Evolutionary conservation across 352 stramenopile species (phyloP), one percentile per base, ranked within the genome.

Genomic region (Pythium pyrilobum): DNA sequence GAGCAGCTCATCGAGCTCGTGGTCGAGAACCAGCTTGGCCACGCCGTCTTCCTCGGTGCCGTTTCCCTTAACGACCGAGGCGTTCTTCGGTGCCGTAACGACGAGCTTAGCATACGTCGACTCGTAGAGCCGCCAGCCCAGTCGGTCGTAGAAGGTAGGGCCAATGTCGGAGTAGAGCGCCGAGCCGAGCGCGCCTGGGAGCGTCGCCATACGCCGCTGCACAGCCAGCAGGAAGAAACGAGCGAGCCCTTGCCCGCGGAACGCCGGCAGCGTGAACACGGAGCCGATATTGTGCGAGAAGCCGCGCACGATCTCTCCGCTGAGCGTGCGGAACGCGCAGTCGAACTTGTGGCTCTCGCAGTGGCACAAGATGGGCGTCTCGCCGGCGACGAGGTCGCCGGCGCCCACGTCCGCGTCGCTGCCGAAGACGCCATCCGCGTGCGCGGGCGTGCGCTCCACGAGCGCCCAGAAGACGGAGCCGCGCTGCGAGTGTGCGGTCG

Each of bases 161-260:
- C 78, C 76, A 49, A 89, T 83, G 45, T 87, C 75, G 25, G 78
- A 87, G 50, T 85, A 87, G 10, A 89, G 59, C 25, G 72, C 72
- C 2, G 77, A 88, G 7, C 56, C 60, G 13, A 84, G 31, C 7
- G 72, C 57, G 0, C 56, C 33, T 15, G 67, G 70, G 1, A 72
- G 39, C 39, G 58, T 15, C 40, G 25, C 36, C 47, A 85, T 51
- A 3, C 69, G 57, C 31, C 59, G 59, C 3, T 67, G 63, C 11
- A 89, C 52, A 28, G 68, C 40, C 13, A 25, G 50, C 23, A 87
- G 36, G 47, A 87, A 85, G 42, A 78, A 67, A 2, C 56, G 62
- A 5, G 69, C 75, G 39, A 86, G 74, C 12, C 78, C 76, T 40
- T 70, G 53, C 13, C 69, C 68, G 20, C 75, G 74, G 25, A 73